A percentile compares a stretch with the other conserved stretches of the same genome.
phyloP scores from a whole-genome alignment of 2,329 filamentous ascomycete genomes.

The Verticillium zaregamsianum region DNA sequence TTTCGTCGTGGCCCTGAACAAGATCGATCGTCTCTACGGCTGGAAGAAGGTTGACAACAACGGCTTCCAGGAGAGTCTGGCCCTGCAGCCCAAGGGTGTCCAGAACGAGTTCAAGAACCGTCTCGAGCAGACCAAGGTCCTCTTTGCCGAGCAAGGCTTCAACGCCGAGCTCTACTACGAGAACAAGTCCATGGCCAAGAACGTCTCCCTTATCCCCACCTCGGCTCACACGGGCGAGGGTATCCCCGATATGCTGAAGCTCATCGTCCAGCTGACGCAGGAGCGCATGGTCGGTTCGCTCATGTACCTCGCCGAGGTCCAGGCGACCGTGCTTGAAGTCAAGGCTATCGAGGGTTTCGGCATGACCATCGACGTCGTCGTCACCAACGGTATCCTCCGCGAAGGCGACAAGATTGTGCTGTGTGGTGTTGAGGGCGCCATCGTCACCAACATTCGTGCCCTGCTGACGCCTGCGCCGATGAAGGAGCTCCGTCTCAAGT shows the following conservation, averaged over 20 bases:
- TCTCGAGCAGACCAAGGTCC: conserved; percentile 85
- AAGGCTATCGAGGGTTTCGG: conserved; percentile 99
- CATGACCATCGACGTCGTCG: conserved; percentile 95
- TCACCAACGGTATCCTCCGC: conserved; percentile 90
- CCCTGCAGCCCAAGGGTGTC: conserved; percentile 85
- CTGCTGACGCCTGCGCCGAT: conserved; percentile 89
- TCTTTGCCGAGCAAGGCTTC: conserved; percentile 94
- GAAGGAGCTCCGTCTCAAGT: conserved; percentile 92
- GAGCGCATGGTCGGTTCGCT: conserved; percentile 95
- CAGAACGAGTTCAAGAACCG: conserved; percentile 93
- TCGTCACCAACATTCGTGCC: conserved; percentile 91
- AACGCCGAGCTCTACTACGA: conserved; percentile 96
- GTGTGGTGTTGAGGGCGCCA: conserved; percentile 94
- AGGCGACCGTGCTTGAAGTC: conserved; percentile 96
- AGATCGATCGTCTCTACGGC: conserved; percentile 98
- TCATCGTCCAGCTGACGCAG: conserved; percentile 87
- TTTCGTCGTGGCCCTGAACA: conserved; percentile 98
- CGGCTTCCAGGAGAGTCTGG: conserved; percentile 89
- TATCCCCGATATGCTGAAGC: conserved; percentile 97
- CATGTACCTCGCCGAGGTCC: conserved; percentile 97
- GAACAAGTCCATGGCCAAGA: conserved; percentile 94
- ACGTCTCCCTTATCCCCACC: conserved; percentile 93
- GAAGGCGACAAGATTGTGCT: conserved; percentile 94
- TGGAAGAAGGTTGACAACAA: conserved; percentile 99
- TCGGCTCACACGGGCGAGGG: conserved; percentile 98